phyloP scores from a whole-genome alignment of 192 early-diverging fungal genomes.

The Umbelopsis isabellina region DNA sequence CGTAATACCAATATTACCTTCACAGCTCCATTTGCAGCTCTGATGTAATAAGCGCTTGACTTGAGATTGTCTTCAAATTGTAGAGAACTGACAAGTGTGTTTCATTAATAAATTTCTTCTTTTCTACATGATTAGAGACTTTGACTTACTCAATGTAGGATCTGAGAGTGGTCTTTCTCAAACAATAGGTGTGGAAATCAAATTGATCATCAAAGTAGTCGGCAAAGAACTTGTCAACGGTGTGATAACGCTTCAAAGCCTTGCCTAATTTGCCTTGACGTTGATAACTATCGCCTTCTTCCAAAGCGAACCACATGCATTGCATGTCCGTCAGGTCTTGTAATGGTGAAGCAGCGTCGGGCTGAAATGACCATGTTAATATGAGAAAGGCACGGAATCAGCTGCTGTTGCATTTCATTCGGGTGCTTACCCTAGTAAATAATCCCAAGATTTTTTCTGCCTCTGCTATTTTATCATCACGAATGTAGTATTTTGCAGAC shows the following conservation, averaged over 20 bases:
- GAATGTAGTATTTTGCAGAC: slow-evolving; percentile 91
- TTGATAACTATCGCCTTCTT: slow-evolving; percentile 73
- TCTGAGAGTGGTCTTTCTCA: slow-evolving; percentile 87
- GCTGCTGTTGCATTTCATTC: neutral
- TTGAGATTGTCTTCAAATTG: slow-evolving; percentile 78
- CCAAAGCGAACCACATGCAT: slow-evolving; percentile 87
- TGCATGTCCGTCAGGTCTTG: slow-evolving; percentile 91
- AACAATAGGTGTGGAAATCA: slow-evolving; percentile 94
- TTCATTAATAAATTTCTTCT: neutral
- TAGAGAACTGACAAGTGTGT: slow-evolving; percentile 53
- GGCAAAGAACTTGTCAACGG: slow-evolving; percentile 78
- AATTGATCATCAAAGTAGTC: slow-evolving; percentile 92
- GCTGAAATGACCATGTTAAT: slow-evolving; percentile 29
- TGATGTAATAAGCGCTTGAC: slow-evolving; percentile 69
- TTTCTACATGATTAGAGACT: neutral
- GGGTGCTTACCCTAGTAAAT: slow-evolving; percentile 71
- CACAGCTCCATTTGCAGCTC: slow-evolving; percentile 76
- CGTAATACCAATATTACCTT: slow-evolving; percentile 54
- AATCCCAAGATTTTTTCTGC: slow-evolving; percentile 84
- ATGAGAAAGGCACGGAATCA: neutral
- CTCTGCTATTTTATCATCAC: slow-evolving; percentile 75
- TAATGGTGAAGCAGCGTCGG: slow-evolving; percentile 66
- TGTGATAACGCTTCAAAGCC: slow-evolving; percentile 89
- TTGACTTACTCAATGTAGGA: slow-evolving; percentile 74
- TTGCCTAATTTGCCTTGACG: slow-evolving; percentile 71